A percentile compares a stretch with the other conserved stretches of the same genome.
Evolutionary conservation across 2,329 filamentous ascomycete species (phyloP).

Genomic region (Alternaria gansuensis): DNA sequence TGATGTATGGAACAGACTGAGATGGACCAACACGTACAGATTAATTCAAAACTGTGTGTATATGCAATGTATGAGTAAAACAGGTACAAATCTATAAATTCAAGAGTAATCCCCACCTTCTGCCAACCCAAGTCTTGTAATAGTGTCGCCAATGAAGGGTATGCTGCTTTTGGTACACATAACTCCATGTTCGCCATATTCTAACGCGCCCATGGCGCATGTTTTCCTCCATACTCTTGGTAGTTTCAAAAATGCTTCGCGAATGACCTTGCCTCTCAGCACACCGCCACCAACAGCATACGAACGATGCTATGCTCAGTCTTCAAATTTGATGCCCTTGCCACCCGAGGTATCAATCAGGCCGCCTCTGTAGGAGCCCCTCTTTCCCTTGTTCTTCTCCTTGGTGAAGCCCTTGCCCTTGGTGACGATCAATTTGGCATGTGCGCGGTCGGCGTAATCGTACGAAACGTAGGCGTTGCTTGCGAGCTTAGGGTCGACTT

Average conservation of each 20-base stretch:
- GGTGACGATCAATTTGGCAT: slow-evolving; percentile 87
- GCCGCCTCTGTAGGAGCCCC: slow-evolving; percentile 89
- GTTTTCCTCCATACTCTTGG: neutral
- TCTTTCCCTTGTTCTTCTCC: slow-evolving; percentile 92
- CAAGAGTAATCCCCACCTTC: neutral
- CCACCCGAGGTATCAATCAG: slow-evolving; percentile 82
- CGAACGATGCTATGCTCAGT: slow-evolving; percentile 57
- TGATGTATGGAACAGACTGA: neutral
- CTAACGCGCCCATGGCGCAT: slow-evolving; percentile 8
- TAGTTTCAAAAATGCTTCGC: neutral
- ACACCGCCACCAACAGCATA: neutral
- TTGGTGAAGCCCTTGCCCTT: slow-evolving; percentile 98
- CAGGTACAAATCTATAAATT: slow-evolving; percentile 14
- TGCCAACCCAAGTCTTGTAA: slow-evolving; percentile 3
- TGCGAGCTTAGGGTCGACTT: slow-evolving; percentile 72
- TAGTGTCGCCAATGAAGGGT: slow-evolving; percentile 24
- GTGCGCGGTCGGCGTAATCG: slow-evolving; percentile 87
- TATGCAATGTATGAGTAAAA: neutral
- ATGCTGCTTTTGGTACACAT: slow-evolving; percentile 34
- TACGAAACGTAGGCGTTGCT: slow-evolving; percentile 86
- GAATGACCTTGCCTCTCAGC: neutral
- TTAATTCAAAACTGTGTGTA: neutral
- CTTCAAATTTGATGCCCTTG: slow-evolving; percentile 94
- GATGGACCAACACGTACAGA: neutral
- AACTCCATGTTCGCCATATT: slow-evolving; percentile 21